Conservation (phyloP, 2,329 filamentous ascomycete genomes). For the Grosmannia clavigera region DNA sequence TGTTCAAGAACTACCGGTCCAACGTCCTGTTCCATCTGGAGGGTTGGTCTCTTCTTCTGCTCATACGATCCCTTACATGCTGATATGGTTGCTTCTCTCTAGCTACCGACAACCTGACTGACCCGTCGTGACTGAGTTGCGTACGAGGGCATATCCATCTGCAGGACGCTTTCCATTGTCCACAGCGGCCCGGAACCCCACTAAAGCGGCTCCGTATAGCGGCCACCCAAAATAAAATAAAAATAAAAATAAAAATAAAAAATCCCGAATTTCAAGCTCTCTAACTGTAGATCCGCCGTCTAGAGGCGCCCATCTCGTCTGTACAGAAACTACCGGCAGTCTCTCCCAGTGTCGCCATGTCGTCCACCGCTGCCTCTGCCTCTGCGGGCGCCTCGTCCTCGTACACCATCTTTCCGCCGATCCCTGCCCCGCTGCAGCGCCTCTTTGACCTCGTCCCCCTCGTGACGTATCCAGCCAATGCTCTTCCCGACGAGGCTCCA, state of each 20-base stretch:
- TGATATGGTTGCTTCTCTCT: background rate
- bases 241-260: background rate
- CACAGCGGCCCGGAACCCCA: background rate
- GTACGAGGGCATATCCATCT: no score
- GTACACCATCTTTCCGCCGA: constrained; percentile 25
- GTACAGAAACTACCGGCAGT: background rate
- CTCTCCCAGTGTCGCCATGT: background rate
- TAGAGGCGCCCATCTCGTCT: background rate
- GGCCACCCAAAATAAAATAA: background rate
- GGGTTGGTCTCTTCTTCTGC: constrained; percentile 40
- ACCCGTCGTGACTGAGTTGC: constrained; percentile 6
- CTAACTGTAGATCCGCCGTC: background rate
- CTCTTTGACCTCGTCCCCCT: constrained; percentile 82
- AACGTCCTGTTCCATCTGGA: constrained; percentile 96
- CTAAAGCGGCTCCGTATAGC: background rate
- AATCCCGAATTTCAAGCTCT: background rate
- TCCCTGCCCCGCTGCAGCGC: constrained; percentile 64
- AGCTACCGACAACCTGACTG: constrained; percentile 13
- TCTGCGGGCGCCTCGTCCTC: background rate
- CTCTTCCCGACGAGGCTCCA: constrained; percentile 45
- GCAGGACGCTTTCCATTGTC: background rate
- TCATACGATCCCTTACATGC: background rate
- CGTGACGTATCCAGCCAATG: constrained; percentile 59
- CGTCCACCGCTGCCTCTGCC: background rate
- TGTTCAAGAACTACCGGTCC: constrained; percentile 99